These are phyloP conservation scores for Monilinia fructigena DNA, from an alignment of 2,329 filamentous ascomycete species.

Conservation along the genomic window DNA sequence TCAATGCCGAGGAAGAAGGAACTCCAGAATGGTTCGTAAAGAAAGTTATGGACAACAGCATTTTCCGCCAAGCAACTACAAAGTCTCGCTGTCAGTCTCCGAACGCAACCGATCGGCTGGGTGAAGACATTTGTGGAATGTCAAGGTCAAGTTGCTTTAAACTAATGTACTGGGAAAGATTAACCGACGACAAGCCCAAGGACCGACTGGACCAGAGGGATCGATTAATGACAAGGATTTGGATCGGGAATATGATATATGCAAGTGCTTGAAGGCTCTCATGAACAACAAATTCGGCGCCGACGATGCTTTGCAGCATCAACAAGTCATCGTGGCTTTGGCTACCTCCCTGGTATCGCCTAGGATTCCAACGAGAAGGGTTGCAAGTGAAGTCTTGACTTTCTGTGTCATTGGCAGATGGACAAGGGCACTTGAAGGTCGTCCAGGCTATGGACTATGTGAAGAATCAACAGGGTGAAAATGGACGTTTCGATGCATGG, in stretches of 20 bases:
- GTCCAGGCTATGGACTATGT: conserved; percentile 90
- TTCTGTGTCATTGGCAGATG: conserved; percentile 94
- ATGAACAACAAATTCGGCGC: conserved; percentile 99
- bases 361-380: conserved; percentile 84
- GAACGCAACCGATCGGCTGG: conserved; percentile 97
- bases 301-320: conserved; percentile 87
- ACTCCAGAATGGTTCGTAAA: conserved; percentile 98
- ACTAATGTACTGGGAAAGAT: conserved; percentile 93
- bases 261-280: conserved; percentile 93
- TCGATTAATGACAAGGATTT: conserved; percentile 63
- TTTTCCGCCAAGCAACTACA: conserved; percentile 86
- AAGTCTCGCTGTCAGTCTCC: conserved; percentile 88
- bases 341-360: conserved; percentile 85
- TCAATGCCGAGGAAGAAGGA: conserved; percentile 87
- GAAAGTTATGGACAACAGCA: conserved; percentile 92
- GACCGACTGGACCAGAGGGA: conserved; percentile 53
- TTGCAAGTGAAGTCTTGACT: conserved; percentile 93
- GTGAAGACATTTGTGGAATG: conserved; percentile 96
- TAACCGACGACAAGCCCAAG: conserved; percentile 79
- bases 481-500: conserved; percentile 95
- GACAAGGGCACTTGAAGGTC: conserved; percentile 87
- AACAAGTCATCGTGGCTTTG: conserved; percentile 85
- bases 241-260: conserved; percentile 85
- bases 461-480: conserved; percentile 84
- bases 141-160: conserved; percentile 89